Evolutionary conservation across 306 rosid genomes (phyloP).

Genomic region (Corylus americana): DNA sequence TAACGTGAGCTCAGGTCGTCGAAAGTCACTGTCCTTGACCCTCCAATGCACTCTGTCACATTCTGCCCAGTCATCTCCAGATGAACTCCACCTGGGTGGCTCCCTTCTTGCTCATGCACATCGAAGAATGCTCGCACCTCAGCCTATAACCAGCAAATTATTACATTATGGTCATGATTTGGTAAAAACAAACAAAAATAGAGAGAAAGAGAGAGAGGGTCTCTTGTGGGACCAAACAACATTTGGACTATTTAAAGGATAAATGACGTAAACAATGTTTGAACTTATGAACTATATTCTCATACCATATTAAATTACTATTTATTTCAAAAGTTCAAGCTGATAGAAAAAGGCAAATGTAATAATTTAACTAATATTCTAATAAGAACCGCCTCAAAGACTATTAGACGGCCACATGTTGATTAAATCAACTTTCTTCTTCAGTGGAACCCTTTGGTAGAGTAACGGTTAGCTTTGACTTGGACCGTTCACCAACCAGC

Average conservation of each 20-base stretch:
- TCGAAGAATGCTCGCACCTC: constrained; percentile 85
- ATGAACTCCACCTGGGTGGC: constrained; percentile 76
- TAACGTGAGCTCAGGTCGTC: constrained; percentile 75
- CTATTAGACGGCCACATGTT: background rate
- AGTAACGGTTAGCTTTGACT: background rate
- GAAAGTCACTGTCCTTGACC: constrained; percentile 66
- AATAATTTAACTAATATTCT: too few relatives aligned
- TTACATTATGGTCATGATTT: too few relatives aligned
- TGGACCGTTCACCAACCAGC: constrained; percentile 9
- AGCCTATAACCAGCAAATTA: constrained; percentile 38
- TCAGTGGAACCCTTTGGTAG: background rate
- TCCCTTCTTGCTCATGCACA: constrained; percentile 84
- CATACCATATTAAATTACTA: too few relatives aligned
- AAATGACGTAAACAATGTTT: too few relatives aligned
- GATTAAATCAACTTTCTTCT: background rate
- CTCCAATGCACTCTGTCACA: constrained; percentile 83
- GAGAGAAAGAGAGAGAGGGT: background rate
- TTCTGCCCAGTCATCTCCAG: constrained; percentile 83
- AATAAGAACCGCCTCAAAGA: background rate
- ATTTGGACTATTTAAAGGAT: too few relatives aligned
- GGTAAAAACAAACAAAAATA: too few relatives aligned
- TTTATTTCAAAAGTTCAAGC: too few relatives aligned
- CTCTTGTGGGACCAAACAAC: background rate
- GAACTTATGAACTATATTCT: too few relatives aligned
- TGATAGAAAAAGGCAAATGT: too few relatives aligned